Percentiles rank a stretch among this genome's conserved stretches.
Evolutionary conservation across 495 filamentous ascomycete genomes (phyloP).

Genomic region (Penicillium salamii): DNA sequence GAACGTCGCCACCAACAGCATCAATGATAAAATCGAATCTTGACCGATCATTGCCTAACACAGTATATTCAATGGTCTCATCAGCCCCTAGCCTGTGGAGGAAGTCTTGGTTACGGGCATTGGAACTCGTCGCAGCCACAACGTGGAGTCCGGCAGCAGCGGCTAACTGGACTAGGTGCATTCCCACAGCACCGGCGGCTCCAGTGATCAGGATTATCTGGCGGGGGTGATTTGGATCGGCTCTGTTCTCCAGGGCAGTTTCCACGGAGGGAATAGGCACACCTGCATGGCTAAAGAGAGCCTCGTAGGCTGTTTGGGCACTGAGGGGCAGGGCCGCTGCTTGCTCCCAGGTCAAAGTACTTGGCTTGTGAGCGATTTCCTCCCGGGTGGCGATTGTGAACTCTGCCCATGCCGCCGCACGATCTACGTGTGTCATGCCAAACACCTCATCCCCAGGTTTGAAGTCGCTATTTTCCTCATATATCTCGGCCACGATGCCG

Average conservation of each 20-base stretch:
- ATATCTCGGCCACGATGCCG: conserved; percentile 35
- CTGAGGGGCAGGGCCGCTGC: conserved; percentile 33
- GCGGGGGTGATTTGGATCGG: too few species aligned
- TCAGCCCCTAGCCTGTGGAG: too few species aligned
- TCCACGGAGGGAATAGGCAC: not conserved
- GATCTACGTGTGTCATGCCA: conserved; percentile 26
- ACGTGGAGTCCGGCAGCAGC: too few species aligned
- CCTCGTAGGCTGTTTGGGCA: conserved; percentile 31
- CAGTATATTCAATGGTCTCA: too few species aligned
- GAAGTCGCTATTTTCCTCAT: conserved; percentile 10
- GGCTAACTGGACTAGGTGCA: too few species aligned
- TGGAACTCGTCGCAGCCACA: too few species aligned
- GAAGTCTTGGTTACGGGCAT: too few species aligned
- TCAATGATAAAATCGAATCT: conserved; percentile 18
- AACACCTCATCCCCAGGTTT: conserved; percentile 34
- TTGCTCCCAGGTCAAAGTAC: conserved; percentile 12
- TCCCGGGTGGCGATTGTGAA: conserved; percentile 20
- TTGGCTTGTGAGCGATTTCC: conserved; percentile 27
- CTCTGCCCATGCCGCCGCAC: conserved; percentile 29
- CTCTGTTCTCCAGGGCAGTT: too few species aligned
- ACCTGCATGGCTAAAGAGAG: conserved; percentile 28
- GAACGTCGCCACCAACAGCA: conserved; percentile 17
- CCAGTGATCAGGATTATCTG: too few species aligned
- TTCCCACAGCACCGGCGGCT: not conserved
- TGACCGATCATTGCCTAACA: too few species aligned